These are phyloP conservation scores for Pholiota molesta DNA, from an alignment of 768 basidiomycete genomes.

Conservation along the genomic window DNA sequence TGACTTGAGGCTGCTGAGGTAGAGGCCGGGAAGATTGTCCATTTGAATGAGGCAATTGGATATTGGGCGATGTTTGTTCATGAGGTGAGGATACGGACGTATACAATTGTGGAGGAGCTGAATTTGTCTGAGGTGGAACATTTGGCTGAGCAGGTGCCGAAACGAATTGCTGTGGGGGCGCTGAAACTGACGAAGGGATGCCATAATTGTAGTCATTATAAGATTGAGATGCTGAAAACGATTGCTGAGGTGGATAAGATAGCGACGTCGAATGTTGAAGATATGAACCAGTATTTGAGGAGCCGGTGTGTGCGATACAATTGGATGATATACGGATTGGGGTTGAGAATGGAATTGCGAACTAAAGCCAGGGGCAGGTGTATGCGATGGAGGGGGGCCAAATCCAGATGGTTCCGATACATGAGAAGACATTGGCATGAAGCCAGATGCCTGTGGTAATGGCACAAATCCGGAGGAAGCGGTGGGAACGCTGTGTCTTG, in stretches of 20 bases:
- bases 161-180: constrained; percentile 43
- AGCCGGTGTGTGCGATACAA: constrained; percentile 33
- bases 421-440: constrained; percentile 37
- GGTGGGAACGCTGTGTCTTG: constrained; percentile 68
- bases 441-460: constrained; percentile 44
- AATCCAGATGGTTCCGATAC: constrained; percentile 38
- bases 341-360: constrained; percentile 37
- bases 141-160: constrained; percentile 28
- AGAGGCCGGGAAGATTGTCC: constrained; percentile 44
- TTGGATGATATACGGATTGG: constrained; percentile 28
- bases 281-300: constrained; percentile 26
- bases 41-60: constrained; percentile 31
- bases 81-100: constrained; percentile 36
- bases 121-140: constrained; percentile 26
- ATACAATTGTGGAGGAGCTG: constrained; percentile 38
- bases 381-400: constrained; percentile 44
- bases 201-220: constrained; percentile 41
- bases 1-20: constrained; percentile 47
- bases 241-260: constrained; percentile 41
- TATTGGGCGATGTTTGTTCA: constrained; percentile 25
- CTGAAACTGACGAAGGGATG: constrained; percentile 35
- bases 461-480: constrained; percentile 74
- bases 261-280: constrained; percentile 33
- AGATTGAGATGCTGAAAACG: constrained; percentile 33
- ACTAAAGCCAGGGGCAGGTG: constrained; percentile 40